A percentile compares a stretch with the other conserved stretches of the same genome.
phyloP scores from a whole-genome alignment of 2,329 filamentous ascomycete genomes.

The Fusarium sp. region DNA sequence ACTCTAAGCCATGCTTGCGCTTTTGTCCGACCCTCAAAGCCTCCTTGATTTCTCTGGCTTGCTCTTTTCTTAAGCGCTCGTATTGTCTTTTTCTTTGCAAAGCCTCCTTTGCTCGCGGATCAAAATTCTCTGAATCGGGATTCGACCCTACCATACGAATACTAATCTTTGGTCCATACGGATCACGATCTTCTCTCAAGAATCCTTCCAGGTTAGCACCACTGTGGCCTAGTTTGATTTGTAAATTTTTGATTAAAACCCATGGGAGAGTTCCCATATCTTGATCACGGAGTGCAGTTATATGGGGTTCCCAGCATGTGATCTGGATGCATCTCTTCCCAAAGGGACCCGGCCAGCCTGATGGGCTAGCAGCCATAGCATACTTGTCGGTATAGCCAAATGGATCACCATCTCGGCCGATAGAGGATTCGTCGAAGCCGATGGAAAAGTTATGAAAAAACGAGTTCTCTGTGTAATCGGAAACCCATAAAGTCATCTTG shows the following conservation, averaged over 20 bases:
- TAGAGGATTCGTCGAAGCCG: constrained; percentile 43
- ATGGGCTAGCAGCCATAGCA: constrained; percentile 25
- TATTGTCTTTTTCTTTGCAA: constrained; percentile 73
- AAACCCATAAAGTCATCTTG: constrained; percentile 73
- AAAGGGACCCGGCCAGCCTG: constrained; percentile 76
- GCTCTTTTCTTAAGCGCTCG: constrained; percentile 56
- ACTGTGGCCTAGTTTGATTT: constrained; percentile 67
- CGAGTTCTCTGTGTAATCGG: constrained; percentile 82
- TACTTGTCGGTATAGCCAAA: constrained; percentile 60
- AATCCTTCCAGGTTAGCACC: constrained; percentile 73
- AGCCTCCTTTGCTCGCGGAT: constrained; percentile 64
- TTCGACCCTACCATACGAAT: constrained; percentile 60
- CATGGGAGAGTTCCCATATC: constrained; percentile 67
- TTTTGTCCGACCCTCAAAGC: constrained; percentile 51
- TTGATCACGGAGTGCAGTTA: constrained; percentile 60
- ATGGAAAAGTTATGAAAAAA: constrained; percentile 63
- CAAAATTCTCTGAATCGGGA: constrained; percentile 53
- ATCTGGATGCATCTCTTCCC: constrained; percentile 78
- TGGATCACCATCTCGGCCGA: constrained; percentile 60
- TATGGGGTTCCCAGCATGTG: constrained; percentile 75
- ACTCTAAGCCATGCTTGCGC: constrained; percentile 46
- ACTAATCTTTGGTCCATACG: constrained; percentile 59
- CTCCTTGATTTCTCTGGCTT: constrained; percentile 50
- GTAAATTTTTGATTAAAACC: constrained; percentile 76
- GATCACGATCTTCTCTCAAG: constrained; percentile 67